Percentiles rank a stretch among this genome's conserved stretches.
Evolutionary conservation across 345 rosid genomes (phyloP).

Genomic region (Rhodamnia argentea): DNA sequence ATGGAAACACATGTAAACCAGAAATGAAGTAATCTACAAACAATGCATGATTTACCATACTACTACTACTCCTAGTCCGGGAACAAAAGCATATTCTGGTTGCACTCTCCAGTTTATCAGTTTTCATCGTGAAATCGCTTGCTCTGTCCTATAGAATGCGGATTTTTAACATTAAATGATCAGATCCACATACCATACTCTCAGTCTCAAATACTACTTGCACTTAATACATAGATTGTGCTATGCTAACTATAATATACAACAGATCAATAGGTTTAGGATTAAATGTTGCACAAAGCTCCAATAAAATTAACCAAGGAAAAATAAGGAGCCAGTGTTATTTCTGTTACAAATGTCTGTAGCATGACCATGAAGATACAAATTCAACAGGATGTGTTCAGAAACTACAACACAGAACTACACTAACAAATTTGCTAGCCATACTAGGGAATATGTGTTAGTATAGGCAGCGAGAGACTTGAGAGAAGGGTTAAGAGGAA

Average conservation of each 20-base stretch:
- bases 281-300: not conserved
- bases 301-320: not conserved
- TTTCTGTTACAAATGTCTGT: not conserved
- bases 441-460: not conserved
- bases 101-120: too few relatives aligned
- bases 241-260: not conserved
- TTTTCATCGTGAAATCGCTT: conserved; percentile 73
- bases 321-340: not conserved
- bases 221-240: not conserved
- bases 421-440: not conserved
- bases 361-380: not conserved
- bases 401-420: not conserved
- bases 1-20: too few relatives aligned
- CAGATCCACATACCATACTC: not conserved
- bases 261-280: not conserved
- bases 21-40: too few relatives aligned
- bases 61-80: too few relatives aligned
- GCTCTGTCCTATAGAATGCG: conserved; percentile 44
- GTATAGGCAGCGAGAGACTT: not conserved
- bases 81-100: too few relatives aligned
- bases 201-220: not conserved
- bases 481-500: not conserved
- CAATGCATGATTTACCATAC: too few relatives aligned
- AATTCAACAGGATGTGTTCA: not conserved
- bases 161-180: not conserved